phyloP scores from a whole-genome alignment of 495 filamentous ascomycete species.

The Daldinia grandis region DNA sequence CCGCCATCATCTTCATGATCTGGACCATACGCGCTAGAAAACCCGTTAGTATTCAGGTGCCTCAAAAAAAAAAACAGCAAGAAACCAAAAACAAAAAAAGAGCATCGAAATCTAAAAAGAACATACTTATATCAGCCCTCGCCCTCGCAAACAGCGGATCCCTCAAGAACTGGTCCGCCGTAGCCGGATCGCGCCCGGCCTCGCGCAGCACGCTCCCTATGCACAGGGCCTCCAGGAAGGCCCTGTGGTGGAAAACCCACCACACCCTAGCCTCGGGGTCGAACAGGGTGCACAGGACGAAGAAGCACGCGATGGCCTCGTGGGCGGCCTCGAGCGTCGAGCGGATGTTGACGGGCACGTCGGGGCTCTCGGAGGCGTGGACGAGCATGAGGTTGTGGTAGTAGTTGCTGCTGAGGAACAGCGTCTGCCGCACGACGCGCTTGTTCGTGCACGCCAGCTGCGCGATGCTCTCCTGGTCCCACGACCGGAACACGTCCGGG shows the following conservation, averaged over 20 bases:
- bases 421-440: slow-evolving; percentile 69
- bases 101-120: background rate
- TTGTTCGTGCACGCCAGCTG: slow-evolving; percentile 61
- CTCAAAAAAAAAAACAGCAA: background rate
- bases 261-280: slow-evolving; percentile 72
- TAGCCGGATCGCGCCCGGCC: slow-evolving; percentile 46
- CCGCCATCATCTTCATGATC: slow-evolving; percentile 63
- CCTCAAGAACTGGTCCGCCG: slow-evolving; percentile 47
- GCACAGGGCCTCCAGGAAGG: slow-evolving; percentile 72
- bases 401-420: slow-evolving; percentile 75
- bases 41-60: slow-evolving; percentile 17
- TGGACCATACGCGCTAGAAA: slow-evolving; percentile 63
- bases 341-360: slow-evolving; percentile 67
- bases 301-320: slow-evolving; percentile 69
- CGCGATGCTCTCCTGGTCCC: slow-evolving; percentile 62
- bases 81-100: too few relatives aligned
- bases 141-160: slow-evolving; percentile 65
- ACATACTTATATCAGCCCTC: slow-evolving; percentile 64
- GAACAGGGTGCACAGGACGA: slow-evolving; percentile 69
- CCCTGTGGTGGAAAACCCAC: slow-evolving; percentile 80
- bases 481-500: slow-evolving; percentile 67
- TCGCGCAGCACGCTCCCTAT: slow-evolving; percentile 57
- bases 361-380: slow-evolving; percentile 66
- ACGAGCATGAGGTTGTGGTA: slow-evolving; percentile 78
- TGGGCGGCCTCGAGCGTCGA: slow-evolving; percentile 74